A percentile compares a stretch with the other conserved stretches of the same genome.
Evolutionary conservation across 805 yeast genomes (phyloP).

Genomic region (Kazachstania psychrophila): DNA sequence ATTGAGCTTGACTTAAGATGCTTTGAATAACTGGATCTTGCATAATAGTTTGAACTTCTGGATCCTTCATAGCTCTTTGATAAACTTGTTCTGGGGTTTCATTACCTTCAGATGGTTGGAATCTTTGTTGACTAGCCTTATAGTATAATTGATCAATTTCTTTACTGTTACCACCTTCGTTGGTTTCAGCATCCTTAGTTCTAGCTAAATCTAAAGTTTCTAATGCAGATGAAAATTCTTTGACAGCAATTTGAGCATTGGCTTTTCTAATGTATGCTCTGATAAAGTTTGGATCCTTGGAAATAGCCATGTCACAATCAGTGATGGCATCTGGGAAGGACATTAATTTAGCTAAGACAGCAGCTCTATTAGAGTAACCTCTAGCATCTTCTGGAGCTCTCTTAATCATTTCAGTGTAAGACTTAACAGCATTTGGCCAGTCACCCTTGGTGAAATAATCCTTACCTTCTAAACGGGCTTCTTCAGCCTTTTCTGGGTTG

Average conservation of each 20-base stretch:
- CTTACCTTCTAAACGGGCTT: slow-evolving; percentile 88
- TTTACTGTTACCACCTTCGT: slow-evolving; percentile 48
- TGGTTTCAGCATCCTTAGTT: slow-evolving; percentile 54
- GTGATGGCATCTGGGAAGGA: slow-evolving; percentile 94
- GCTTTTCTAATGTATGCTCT: slow-evolving; percentile 98
- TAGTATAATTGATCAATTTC: slow-evolving; percentile 78
- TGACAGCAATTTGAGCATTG: slow-evolving; percentile 82
- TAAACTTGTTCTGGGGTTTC: slow-evolving; percentile 93
- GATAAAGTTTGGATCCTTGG: slow-evolving; percentile 76
- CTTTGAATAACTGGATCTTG: slow-evolving; percentile 96
- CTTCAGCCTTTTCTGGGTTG: slow-evolving; percentile 89
- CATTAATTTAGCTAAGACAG: slow-evolving; percentile 87
- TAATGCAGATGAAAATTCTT: slow-evolving; percentile 71
- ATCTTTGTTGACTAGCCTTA: slow-evolving; percentile 73
- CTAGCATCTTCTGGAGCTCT: slow-evolving; percentile 96
- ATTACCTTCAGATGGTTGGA: slow-evolving; percentile 63
- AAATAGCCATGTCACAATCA: slow-evolving; percentile 87
- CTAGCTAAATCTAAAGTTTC: slow-evolving; percentile 78
- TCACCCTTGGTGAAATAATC: slow-evolving; percentile 81
- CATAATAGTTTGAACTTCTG: slow-evolving; percentile 83
- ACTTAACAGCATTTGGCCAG: slow-evolving; percentile 94
- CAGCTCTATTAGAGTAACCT: slow-evolving; percentile 97
- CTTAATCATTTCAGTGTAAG: slow-evolving; percentile 91
- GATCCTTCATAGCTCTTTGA: slow-evolving; percentile 83
- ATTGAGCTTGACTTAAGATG: slow-evolving; percentile 86